Percentiles rank a stretch among this genome's conserved stretches.
Evolutionary conservation across 306 rosid species (phyloP).

Genomic region (Comarum palustre): DNA sequence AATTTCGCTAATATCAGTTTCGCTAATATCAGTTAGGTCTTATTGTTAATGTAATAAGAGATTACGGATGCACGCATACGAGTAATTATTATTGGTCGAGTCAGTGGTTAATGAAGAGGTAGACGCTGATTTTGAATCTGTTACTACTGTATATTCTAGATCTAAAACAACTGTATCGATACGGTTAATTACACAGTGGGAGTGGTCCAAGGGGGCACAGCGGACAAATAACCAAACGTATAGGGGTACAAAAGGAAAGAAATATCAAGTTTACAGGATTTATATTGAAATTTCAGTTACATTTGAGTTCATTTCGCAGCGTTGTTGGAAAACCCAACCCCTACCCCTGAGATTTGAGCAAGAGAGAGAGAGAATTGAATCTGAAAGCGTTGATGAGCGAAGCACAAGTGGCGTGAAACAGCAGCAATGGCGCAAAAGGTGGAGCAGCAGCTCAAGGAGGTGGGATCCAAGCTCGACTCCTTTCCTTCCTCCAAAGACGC

Average conservation of each 20-base stretch:
- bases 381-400: slow-evolving; percentile 30
- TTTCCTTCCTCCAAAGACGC: slow-evolving; percentile 77
- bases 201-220: slow-evolving; percentile 5
- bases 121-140: background rate
- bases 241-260: slow-evolving; percentile 2
- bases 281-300: slow-evolving; percentile 16
- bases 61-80: too few species aligned
- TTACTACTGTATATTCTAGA: background rate
- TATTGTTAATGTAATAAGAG: too few species aligned
- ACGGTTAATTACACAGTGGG: background rate
- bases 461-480: slow-evolving; percentile 87
- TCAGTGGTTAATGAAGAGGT: too few species aligned
- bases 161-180: background rate
- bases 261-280: background rate
- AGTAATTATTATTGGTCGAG: too few species aligned
- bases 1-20: too few species aligned
- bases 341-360: slow-evolving; percentile 25
- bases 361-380: slow-evolving; percentile 18
- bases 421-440: slow-evolving; percentile 53
- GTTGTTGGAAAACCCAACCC: slow-evolving; percentile 43
- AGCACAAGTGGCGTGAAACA: slow-evolving; percentile 29
- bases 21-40: too few species aligned
- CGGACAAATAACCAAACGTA: background rate
- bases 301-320: slow-evolving; percentile 33
- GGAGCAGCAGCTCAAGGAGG: slow-evolving; percentile 75